Percentiles rank a stretch among this genome's conserved stretches.
phyloP scores from a whole-genome alignment of 176 grass and related monocot genomes.

The Oryza brachyantha region DNA sequence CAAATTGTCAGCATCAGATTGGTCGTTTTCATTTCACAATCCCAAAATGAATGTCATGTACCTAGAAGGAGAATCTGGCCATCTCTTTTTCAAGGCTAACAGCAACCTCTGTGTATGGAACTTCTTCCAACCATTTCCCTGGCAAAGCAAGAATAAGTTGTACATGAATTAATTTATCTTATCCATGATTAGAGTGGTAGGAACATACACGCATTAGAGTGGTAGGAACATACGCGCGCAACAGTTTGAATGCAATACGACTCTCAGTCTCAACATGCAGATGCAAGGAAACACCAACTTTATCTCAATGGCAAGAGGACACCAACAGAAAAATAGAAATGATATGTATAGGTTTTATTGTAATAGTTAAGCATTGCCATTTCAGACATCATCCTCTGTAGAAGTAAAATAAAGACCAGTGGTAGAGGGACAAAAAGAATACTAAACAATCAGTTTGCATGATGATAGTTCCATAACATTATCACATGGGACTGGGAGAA shows the following conservation, averaged over 20 bases:
- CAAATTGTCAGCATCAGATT: constrained; percentile 39
- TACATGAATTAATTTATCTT: not conserved
- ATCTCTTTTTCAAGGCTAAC: constrained; percentile 20
- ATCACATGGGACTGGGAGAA: not conserved
- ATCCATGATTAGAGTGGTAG: constrained; percentile 7
- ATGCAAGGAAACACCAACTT: not conserved
- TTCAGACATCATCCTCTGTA: not conserved
- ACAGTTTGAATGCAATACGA: not conserved
- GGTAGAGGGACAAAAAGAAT: not conserved
- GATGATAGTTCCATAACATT: not conserved
- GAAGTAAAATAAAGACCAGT: not conserved
- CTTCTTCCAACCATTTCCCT: not conserved
- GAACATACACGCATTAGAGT: not conserved
- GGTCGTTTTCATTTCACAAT: constrained; percentile 32
- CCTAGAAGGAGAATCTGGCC: constrained; percentile 20
- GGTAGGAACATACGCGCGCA: not conserved
- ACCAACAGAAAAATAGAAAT: not conserved
- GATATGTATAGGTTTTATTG: not conserved
- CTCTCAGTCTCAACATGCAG: not conserved
- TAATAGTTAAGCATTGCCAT: not conserved
- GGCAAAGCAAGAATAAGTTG: not conserved
- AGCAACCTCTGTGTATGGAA: constrained; percentile 15
- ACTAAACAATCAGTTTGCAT: not conserved
- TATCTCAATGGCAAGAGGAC: not conserved
- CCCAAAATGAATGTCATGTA: constrained; percentile 40